Evolutionary conservation across 352 stramenopile genomes (phyloP).

Genomic region (Pythium sp.): DNA sequence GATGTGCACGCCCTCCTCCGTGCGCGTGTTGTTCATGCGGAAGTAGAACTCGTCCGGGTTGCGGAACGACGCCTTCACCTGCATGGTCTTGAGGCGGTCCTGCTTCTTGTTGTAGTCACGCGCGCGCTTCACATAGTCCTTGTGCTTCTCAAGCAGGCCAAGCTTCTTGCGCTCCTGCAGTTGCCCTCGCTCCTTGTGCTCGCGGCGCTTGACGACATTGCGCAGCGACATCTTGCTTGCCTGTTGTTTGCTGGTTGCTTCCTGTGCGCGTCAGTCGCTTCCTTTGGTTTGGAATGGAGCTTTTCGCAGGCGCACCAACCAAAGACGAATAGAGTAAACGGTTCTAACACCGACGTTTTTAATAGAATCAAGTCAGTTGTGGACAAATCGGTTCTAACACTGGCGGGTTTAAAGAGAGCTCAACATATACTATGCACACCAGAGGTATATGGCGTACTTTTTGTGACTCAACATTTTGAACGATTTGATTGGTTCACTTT

Average conservation of each 20-base stretch:
- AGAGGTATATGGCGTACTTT: no score
- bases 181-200: constrained; percentile 98
- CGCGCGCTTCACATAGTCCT: constrained; percentile 97
- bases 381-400: no score
- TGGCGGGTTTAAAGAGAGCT: no score
- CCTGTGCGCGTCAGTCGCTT: neutral
- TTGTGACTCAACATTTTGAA: no score
- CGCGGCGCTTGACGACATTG: constrained; percentile 98
- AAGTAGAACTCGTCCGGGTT: constrained; percentile 99
- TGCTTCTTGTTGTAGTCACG: constrained; percentile 96
- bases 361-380: neutral
- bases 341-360: no score
- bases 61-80: constrained; percentile 91
- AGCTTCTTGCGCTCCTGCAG: constrained; percentile 90
- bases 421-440: no score
- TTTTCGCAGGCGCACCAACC: constrained; percentile 6
- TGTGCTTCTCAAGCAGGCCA: constrained; percentile 97
- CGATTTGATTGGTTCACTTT: no score
- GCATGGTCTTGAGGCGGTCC: constrained; percentile 83
- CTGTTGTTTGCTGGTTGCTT: neutral
- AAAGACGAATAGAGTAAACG: neutral
- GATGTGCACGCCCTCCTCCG: constrained; percentile 70
- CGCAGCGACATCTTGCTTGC: constrained; percentile 80
- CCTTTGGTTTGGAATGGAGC: neutral
- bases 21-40: constrained; percentile 91